These are phyloP conservation scores for Fraxinus floribunda DNA, from an alignment of 305 asterid genomes.

Conservation along the genomic window DNA sequence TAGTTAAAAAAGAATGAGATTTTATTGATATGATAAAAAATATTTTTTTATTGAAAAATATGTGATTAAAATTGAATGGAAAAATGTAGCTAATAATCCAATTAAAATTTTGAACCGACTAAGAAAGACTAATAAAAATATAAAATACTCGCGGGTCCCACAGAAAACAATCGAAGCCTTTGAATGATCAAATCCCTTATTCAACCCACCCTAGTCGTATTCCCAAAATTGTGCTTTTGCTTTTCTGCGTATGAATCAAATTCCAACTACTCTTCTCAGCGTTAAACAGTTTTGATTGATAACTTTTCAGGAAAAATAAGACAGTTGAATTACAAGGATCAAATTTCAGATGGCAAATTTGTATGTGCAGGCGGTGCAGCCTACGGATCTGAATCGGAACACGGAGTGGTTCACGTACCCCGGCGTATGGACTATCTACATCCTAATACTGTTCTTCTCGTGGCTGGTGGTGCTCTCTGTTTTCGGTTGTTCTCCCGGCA, in stretches of 20 bases:
- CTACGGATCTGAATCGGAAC: constrained; percentile 3
- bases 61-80: too few relatives aligned
- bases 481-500: not conserved
- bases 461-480: not conserved
- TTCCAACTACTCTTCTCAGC: not conserved
- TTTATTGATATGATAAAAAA: too few relatives aligned
- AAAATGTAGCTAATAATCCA: too few relatives aligned
- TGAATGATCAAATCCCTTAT: not conserved
- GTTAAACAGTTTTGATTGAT: not conserved
- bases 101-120: too few relatives aligned
- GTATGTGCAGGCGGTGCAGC: not conserved
- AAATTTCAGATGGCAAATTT: not conserved
- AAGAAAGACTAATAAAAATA: too few relatives aligned
- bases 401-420: constrained; percentile 2
- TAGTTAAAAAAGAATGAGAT: too few relatives aligned
- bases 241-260: not conserved
- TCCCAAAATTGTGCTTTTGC: not conserved
- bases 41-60: too few relatives aligned
- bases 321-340: not conserved
- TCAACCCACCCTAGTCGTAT: not conserved
- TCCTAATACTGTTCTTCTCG: not conserved
- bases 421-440: not conserved
- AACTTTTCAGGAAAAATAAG: not conserved
- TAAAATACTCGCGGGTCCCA: not conserved
- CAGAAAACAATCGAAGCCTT: not conserved